A percentile compares a stretch with the other conserved stretches of the same genome.
phyloP scores from a whole-genome alignment of 345 rosid genomes.

The Physaria fendleri region DNA sequence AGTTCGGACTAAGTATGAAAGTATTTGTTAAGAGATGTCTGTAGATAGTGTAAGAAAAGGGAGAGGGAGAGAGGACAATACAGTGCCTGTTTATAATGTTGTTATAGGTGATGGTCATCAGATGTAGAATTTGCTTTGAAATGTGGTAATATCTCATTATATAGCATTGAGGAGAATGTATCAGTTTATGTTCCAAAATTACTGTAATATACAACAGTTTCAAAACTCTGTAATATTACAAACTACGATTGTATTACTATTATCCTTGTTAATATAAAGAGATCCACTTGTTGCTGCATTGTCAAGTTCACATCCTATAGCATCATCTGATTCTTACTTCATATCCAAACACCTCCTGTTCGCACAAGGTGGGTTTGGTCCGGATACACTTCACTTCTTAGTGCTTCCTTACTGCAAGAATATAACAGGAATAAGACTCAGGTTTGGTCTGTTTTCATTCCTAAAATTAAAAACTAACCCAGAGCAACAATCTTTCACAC shows the following conservation, averaged over 20 bases:
- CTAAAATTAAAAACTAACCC: neutral
- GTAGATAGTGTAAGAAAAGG: constrained; percentile 24
- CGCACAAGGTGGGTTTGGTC: neutral
- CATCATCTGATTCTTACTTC: neutral
- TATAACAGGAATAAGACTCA: neutral
- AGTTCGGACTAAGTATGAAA: constrained; percentile 6
- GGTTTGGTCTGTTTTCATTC: neutral
- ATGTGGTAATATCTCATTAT: constrained; percentile 3
- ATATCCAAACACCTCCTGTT: neutral
- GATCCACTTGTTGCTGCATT: neutral
- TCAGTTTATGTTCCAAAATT: neutral
- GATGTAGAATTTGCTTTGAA: constrained; percentile 2
- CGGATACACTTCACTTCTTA: neutral
- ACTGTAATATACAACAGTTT: neutral
- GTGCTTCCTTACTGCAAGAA: constrained; percentile 19
- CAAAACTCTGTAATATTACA: neutral
- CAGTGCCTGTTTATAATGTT: constrained; percentile 13
- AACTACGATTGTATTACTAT: constrained; percentile 1
- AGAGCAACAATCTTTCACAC: neutral
- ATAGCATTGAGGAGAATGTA: neutral
- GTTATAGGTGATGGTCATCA: constrained; percentile 5
- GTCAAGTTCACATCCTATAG: neutral
- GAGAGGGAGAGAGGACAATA: neutral
- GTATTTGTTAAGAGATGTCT: neutral
- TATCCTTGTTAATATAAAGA: neutral